These are phyloP conservation scores for Colletotrichum ledebouriae DNA, from an alignment of 2,329 filamentous ascomycete species.

Conservation along the genomic window DNA sequence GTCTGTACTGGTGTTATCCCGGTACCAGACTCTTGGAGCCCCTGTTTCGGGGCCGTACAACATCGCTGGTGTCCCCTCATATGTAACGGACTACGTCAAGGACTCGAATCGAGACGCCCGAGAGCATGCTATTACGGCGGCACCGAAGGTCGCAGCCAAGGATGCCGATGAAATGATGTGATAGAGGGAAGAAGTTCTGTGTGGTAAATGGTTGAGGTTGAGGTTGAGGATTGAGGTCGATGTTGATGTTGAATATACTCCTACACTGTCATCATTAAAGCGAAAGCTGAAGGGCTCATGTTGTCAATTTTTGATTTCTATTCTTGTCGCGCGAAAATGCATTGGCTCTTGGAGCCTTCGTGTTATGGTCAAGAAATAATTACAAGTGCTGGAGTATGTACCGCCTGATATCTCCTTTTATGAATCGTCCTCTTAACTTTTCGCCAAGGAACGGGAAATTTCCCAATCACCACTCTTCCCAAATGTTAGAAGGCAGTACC, in stretches of 20 bases:
- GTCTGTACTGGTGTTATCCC: constrained; percentile 73
- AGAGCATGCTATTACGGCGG: constrained; percentile 46
- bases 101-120: constrained; percentile 52
- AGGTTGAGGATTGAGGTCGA: too few species aligned
- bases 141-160: background rate
- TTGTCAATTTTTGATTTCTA: background rate
- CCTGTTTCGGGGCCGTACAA: constrained; percentile 74
- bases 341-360: background rate
- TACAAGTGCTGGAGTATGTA: constrained; percentile 21
- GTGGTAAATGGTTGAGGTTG: too few species aligned
- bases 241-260: too few species aligned
- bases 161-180: background rate
- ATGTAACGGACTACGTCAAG: constrained; percentile 64
- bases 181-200: too few species aligned
- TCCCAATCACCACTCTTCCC: constrained; percentile 83
- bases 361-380: background rate
- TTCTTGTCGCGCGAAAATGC: background rate
- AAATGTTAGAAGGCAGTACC: constrained; percentile 82
- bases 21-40: constrained; percentile 71
- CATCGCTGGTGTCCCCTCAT: constrained; percentile 66
- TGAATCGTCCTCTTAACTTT: background rate
- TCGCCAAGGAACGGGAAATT: background rate
- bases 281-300: too few species aligned
- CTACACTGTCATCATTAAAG: too few species aligned
- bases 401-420: constrained; percentile 10